These are phyloP conservation scores for Xylariaceae sp. DNA, from an alignment of 2,329 filamentous ascomycete genomes.

Conservation along the genomic window DNA sequence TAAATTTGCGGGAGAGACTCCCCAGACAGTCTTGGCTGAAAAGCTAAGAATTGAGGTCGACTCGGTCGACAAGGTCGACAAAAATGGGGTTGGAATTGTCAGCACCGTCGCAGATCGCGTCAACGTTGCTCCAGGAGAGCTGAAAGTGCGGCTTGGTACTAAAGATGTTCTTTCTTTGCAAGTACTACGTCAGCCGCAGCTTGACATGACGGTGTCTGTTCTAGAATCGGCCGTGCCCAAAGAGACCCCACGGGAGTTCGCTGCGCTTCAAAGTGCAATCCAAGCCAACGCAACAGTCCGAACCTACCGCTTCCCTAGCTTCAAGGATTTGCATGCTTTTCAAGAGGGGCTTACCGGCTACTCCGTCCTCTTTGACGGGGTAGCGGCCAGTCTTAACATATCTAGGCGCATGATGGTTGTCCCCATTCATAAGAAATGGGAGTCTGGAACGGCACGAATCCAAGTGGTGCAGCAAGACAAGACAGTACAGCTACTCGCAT, in stretches of 20 bases:
- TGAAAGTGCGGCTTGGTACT: constrained; percentile 63
- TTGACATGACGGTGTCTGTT: constrained; percentile 72
- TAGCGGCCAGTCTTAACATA: constrained; percentile 74
- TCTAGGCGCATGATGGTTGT: constrained; percentile 84
- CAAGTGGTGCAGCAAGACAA: constrained; percentile 77
- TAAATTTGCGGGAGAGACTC: constrained; percentile 58
- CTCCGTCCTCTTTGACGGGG: constrained; percentile 67
- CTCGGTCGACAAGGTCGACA: constrained; percentile 61
- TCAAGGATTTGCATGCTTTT: constrained; percentile 71
- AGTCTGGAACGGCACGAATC: constrained; percentile 72
- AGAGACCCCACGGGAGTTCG: constrained; percentile 59
- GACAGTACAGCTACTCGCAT: constrained; percentile 73
- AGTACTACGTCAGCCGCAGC: constrained; percentile 68
- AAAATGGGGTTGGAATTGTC: constrained; percentile 29
- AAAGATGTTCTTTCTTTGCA: constrained; percentile 59
- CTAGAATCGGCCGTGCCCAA: constrained; percentile 62
- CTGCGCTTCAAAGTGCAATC: constrained; percentile 55
- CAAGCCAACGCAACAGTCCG: constrained; percentile 61
- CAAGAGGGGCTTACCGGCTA: constrained; percentile 77
- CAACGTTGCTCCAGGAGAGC: constrained; percentile 73
- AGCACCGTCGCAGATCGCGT: constrained; percentile 79
- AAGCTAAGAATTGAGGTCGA: constrained; percentile 71
- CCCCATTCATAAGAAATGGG: constrained; percentile 92
- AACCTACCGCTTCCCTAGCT: constrained; percentile 63
- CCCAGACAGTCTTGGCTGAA: constrained; percentile 71